Percentiles rank a stretch among this genome's conserved stretches.
Conservation (phyloP, 2,329 filamentous ascomycete species). For the Macrophomina phaseolina region DNA sequence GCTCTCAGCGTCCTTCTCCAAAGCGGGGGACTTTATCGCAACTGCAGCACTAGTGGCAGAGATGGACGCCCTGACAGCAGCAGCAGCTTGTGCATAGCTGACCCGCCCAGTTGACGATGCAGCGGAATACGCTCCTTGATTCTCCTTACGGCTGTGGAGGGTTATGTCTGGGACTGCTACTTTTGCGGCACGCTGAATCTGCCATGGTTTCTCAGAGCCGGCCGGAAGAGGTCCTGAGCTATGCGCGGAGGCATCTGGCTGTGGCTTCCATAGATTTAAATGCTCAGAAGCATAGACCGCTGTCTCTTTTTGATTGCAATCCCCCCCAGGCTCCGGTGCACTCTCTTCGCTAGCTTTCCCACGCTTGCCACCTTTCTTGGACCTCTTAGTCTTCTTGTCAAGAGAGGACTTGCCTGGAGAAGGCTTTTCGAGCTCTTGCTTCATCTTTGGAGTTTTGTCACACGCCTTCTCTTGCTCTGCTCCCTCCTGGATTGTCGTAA, state of each 20-base stretch:
- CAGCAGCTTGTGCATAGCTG: slow-evolving; percentile 22
- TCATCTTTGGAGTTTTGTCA: neutral
- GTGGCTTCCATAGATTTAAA: neutral
- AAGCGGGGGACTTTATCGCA: neutral
- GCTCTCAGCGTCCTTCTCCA: neutral
- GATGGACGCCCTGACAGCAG: neutral
- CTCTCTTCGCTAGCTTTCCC: neutral
- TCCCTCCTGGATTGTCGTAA: neutral
- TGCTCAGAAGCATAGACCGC: neutral
- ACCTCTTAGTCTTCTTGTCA: neutral
- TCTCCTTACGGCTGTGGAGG: slow-evolving; percentile 18
- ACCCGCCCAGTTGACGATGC: neutral
- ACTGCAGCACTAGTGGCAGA: neutral
- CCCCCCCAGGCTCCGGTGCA: too few species aligned
- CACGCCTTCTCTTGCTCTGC: neutral
- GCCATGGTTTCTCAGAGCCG: neutral
- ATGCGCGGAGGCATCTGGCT: neutral
- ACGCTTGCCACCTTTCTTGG: neutral
- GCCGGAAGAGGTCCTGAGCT: too few species aligned
- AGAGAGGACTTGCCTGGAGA: neutral
- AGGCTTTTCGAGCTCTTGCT: neutral
- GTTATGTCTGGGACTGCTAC: slow-evolving; percentile 7
- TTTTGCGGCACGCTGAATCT: neutral
- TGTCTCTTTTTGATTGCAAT: neutral
- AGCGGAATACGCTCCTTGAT: neutral